Base-by-base conservation (phyloP, 805 yeast genomes). In the Kodamaea laetipori region DNA sequence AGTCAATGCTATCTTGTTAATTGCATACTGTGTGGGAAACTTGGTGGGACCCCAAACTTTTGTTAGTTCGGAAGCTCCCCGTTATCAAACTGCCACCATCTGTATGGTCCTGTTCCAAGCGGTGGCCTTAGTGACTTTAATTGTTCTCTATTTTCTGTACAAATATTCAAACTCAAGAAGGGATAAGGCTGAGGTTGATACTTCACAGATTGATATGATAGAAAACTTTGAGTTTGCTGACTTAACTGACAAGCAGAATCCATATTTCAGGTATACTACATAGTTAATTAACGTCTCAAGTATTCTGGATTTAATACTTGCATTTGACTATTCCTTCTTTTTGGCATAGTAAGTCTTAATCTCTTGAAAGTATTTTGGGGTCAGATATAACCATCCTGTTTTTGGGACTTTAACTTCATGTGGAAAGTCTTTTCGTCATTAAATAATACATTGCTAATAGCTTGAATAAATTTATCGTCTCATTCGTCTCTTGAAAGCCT, bases 1-100 rank as follows among this genome's bases (percentile, higher is more conserved):
- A 2, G 71, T 66, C 1, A 76, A 69, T 53, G 74, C 78, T 1
- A 49, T 74, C 23, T 58, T 64, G 45, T 64, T 80, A 31, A 54
- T 79, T 38, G 76, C 74, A 4, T 78, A 71, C 58, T 74, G 80
- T 56, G 74, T 67, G 6, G 84, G 84, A 16, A 80, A 78, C 53
- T 60, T 77, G 37, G 61, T 70, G 38, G 84, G 84, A 1, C 82
- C 84, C 1, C 81, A 76, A 48, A 65, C 78, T 3, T 77, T 77
- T 52, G 57, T 60, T 34, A 58, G 60, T 0, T 45, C 40, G 2
- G 74, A 78, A 51, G 76, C 78, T 2, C 80, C 80, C 16, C 44
- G 48, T 3, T 76, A 74, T 49, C 53, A 55, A 9, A 63, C 67
- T 28, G 81, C 73, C 12, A 67, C 66, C 45, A 64, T 60, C 24